Base-by-base conservation (phyloP, 108 stramenopile genomes). In the Pseudonitzschia pungens region DNA sequence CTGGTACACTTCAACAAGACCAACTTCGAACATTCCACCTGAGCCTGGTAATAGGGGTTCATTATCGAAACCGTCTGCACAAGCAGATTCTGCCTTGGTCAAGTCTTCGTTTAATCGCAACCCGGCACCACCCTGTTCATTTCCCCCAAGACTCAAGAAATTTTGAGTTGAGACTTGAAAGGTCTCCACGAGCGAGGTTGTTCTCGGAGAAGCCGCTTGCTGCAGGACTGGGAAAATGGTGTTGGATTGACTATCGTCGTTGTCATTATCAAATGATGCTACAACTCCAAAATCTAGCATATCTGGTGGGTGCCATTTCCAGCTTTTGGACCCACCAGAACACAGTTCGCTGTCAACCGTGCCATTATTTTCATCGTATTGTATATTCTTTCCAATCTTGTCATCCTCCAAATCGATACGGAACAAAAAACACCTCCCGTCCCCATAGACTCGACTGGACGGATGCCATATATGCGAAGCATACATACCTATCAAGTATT, bases 361-460 rank as follows among this genome's bases (percentile, higher is more conserved):
- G 0, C 16, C 36, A 4, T 50, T 33, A 7, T 67, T 31, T 42
- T 48, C 40, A 4, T 40, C 57, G 32, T 10, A 12, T 40, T 33
- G 10, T 40, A 24, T 33, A 15, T 33, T 7, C 32, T 62, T 9
- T 33, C n/a, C 15, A 16, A 15, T 41, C 14, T 14, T 12, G n/a
- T 62, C 60, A 24, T 70, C 81, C 72, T 92, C 78, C 0, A 85
- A 84, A 43, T 70, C 67, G n/a, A 81, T 72, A 68, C 91, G 84
- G 73, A 95, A 95, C 58, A 95, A 63, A 65, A 95, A 90, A 70
- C 91, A 92, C 44, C 78, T 82, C 10, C 91, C 91, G 76, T 91
- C 91, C 14, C 91, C 93, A 65, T 91, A 92, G 8, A 81, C 70
- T 56, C 66, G 65, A 20, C 78, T 65, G 8, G 80, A 81, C 24